Conservation (phyloP, 129 eudicot species). For the sunflower (Helianthus annuus) region HanXRQr2.0-SUNRISE NC_035436.2:190462819-190463318, state of each 20-base stretch:
- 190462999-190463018: slow-evolving; percentile 20
- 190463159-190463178: not conserved
- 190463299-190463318: no score
- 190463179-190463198: no score
- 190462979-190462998: slow-evolving; percentile 3
- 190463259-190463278: no score
- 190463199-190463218: no score
- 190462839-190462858: not conserved
- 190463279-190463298: no score
- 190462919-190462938: slow-evolving; percentile 10
- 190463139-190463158: slow-evolving; percentile 13
- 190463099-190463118: slow-evolving; percentile 18
- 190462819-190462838: not conserved
- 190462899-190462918: not conserved
- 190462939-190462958: slow-evolving; percentile 22
- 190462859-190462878: slow-evolving; percentile 12
- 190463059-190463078: slow-evolving; percentile 38
- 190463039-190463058: slow-evolving; percentile 26
- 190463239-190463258: no score
- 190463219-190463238: no score
- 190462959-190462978: slow-evolving; percentile 18
- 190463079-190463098: slow-evolving; percentile 41
- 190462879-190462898: slow-evolving; percentile 1
- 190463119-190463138: slow-evolving; percentile 21
- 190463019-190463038: slow-evolving; percentile 20